Evolutionary conservation across 768 basidiomycete species (phyloP).

Genomic region (Psilocybe subaeruginosa): DNA sequence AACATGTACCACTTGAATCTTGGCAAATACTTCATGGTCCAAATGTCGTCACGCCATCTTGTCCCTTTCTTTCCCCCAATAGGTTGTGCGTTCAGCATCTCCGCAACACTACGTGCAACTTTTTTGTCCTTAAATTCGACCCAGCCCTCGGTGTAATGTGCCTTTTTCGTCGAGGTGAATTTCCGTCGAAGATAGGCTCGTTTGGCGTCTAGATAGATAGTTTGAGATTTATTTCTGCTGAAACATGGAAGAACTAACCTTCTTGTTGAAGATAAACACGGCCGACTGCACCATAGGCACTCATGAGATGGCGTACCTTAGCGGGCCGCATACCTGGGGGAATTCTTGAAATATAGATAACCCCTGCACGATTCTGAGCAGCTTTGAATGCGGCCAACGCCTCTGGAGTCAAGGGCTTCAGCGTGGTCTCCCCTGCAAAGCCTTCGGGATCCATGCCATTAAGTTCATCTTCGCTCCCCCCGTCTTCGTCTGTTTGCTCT

Average conservation of each 20-base stretch:
- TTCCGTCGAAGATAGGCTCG: conserved; percentile 84
- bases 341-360: conserved; percentile 94
- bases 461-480: conserved; percentile 29
- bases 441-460: conserved; percentile 63
- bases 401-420: conserved; percentile 77
- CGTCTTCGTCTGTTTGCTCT: conserved; percentile 27
- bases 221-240: conserved; percentile 1
- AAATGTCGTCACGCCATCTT: conserved; percentile 95
- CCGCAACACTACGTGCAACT: conserved; percentile 86
- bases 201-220: conserved; percentile 65
- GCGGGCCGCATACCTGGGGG: conserved; percentile 98
- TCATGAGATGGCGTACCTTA: conserved; percentile 94
- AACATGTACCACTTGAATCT: conserved; percentile 99
- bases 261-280: conserved; percentile 93
- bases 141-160: conserved; percentile 96
- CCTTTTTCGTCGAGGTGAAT: conserved; percentile 80
- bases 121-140: conserved; percentile 97
- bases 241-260: conserved; percentile 49
- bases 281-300: conserved; percentile 86
- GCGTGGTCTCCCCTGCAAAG: conserved; percentile 60
- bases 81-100: conserved; percentile 93
- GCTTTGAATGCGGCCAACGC: conserved; percentile 76
- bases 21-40: conserved; percentile 99
- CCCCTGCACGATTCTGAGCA: conserved; percentile 76
- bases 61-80: conserved; percentile 93